phyloP scores from a whole-genome alignment of 805 yeast genomes.

The Cyberlindnera galapagoensis region DNA sequence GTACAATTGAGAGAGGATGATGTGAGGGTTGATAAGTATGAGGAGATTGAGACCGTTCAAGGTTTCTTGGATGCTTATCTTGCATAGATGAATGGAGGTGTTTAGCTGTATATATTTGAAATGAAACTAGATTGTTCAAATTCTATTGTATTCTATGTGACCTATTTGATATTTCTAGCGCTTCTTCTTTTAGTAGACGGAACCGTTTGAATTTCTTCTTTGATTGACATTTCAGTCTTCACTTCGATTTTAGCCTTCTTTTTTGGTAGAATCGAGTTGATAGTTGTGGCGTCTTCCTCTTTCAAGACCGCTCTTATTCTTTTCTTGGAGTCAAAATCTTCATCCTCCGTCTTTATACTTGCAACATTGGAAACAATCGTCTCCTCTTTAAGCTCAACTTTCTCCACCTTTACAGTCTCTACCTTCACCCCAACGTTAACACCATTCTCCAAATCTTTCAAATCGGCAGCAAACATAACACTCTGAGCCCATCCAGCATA shows the following conservation, averaged over 20 bases:
- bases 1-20: constrained; percentile 39
- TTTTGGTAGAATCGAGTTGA: too few relatives aligned
- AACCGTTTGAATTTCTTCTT: too few relatives aligned
- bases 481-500: constrained; percentile 99
- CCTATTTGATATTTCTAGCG: too few relatives aligned
- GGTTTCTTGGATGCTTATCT: too few relatives aligned
- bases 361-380: not conserved
- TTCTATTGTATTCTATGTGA: too few relatives aligned
- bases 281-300: too few relatives aligned
- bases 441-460: constrained; percentile 66
- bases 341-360: constrained; percentile 6
- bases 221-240: constrained; percentile 20
- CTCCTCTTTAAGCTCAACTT: constrained; percentile 6
- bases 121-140: too few relatives aligned
- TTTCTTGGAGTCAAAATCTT: constrained; percentile 1
- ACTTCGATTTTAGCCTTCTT: constrained; percentile 10
- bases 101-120: too few relatives aligned
- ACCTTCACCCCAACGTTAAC: constrained; percentile 29
- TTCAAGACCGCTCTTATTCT: not conserved
- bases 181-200: too few relatives aligned
- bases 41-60: constrained; percentile 30
- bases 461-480: constrained; percentile 83
- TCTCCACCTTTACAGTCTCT: constrained; percentile 15
- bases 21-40: constrained; percentile 25
- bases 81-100: too few relatives aligned